Conservation (phyloP, 1,284 basidiomycete species). For the Exobasidium cylindrosporum region DNA sequence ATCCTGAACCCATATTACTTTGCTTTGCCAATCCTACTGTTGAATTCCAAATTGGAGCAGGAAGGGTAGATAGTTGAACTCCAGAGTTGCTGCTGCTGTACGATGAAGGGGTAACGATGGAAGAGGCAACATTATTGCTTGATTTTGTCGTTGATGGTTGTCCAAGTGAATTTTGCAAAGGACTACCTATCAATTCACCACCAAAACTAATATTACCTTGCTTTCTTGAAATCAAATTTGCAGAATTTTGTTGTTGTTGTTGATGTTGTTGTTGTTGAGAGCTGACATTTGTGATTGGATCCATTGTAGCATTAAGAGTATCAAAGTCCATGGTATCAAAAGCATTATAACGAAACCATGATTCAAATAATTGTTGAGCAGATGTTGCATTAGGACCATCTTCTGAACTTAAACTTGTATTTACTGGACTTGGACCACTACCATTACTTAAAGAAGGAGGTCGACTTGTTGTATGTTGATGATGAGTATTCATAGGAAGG, state of each 20-base stretch:
- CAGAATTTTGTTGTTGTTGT: background rate
- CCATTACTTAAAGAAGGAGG: background rate
- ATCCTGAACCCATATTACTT: background rate
- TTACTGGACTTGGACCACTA: background rate
- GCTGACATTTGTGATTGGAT: background rate
- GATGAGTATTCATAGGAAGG: background rate
- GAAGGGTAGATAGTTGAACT: background rate
- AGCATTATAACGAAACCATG: constrained; percentile 8
- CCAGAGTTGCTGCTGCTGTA: background rate
- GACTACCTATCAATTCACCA: background rate
- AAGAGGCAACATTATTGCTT: background rate
- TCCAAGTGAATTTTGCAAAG: background rate
- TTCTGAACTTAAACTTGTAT: background rate
- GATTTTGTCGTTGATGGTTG: background rate
- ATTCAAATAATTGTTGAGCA: constrained; percentile 4
- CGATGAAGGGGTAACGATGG: background rate
- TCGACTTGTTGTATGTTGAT: background rate
- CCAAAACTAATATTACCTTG: background rate
- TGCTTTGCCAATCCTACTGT: background rate
- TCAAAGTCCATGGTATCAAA: constrained; percentile 9
- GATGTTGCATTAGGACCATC: background rate
- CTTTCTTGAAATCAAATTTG: background rate
- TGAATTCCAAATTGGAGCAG: background rate
- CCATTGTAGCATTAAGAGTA: background rate
- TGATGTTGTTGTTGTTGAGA: background rate